A percentile compares a stretch with the other conserved stretches of the same genome.
Conservation (phyloP, 2,329 filamentous ascomycete species). For the Verticillium tricorpus region DNA sequence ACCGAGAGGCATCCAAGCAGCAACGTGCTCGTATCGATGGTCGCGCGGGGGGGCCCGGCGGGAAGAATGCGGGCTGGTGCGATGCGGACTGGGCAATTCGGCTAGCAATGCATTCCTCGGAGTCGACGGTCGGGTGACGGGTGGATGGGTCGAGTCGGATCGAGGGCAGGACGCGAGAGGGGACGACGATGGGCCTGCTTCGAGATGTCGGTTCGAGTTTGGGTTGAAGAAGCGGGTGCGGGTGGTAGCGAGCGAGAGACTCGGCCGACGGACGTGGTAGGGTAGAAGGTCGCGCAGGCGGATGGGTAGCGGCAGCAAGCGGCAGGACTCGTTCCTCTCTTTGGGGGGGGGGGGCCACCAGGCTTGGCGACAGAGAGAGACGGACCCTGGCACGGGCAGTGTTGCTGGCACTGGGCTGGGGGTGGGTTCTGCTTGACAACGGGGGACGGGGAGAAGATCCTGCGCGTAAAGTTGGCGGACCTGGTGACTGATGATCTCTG, state of each 20-base stretch:
- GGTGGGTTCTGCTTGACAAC: background rate
- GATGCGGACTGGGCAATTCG: background rate
- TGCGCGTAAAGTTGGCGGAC: background rate
- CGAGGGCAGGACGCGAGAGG: background rate
- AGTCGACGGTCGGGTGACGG: background rate
- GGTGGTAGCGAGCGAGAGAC: background rate
- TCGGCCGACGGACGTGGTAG: background rate
- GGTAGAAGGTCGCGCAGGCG: background rate
- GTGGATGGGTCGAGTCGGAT: background rate
- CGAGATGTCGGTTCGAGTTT: background rate
- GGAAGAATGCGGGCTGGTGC: background rate
- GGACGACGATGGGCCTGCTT: background rate
- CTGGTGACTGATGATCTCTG: background rate
- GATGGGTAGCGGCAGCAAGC: background rate
- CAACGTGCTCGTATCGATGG: background rate
- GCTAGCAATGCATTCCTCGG: background rate
- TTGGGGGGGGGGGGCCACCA: background rate
- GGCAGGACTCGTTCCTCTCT: background rate
- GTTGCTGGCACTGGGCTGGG: background rate
- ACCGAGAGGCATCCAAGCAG: background rate
- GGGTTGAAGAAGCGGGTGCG: background rate
- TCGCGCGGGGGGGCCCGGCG: background rate
- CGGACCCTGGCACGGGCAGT: background rate
- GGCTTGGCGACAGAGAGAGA: too few relatives aligned
- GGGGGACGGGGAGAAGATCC: background rate